Evolutionary conservation across 148 eudicot genomes (phyloP), one percentile per base, ranked within the genome.

Genomic region (Rhododendron williamsianum): DNA sequence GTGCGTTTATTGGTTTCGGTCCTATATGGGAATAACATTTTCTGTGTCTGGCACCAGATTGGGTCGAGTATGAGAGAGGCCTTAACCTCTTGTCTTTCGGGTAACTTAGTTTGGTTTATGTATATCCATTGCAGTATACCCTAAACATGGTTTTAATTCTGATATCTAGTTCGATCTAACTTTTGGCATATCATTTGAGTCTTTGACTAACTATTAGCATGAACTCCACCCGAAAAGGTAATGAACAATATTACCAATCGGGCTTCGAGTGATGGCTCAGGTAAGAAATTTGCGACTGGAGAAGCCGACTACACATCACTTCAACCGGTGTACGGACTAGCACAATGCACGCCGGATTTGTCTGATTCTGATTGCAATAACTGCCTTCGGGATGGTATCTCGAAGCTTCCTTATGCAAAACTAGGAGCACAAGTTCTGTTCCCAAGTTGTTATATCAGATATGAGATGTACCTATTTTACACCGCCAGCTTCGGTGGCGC

Each of bases 371-470:
- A 80, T 0, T 91, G 93, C 48, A 35, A 12, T 41, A 0, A 2
- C 3, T 91, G 93, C 81, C 65, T 89, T 30, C 56, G 12, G 12
- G 3, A 2, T 33, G 81, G 85, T 30, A 48, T 67, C 11, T 19
- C 35, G 0, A 5, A 6, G 18, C 3, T 86, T 2, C 84, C 85
- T 19, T 16, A 25, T 25, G 79, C 60, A 2, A 63, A 36, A 52
- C 38, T 16, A 78, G 88, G 71, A 2, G 73, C 83, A 12, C 30
- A 18, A 15, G n/a, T 51, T 54, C 45, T 80, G 8, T 51, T 30
- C 6, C 45, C n/a, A 0, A 82, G 74, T 9, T 82, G 84, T 41
- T 36, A 60, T 56, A 13, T 81, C 43, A 54, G 83, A 46, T 81
- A 30, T 21, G 72, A 81, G 72, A 9, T 35, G 25, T 10, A 18